Base-by-base conservation (phyloP, 176 grass and related monocot genomes). In the Avena atlantica region DNA sequence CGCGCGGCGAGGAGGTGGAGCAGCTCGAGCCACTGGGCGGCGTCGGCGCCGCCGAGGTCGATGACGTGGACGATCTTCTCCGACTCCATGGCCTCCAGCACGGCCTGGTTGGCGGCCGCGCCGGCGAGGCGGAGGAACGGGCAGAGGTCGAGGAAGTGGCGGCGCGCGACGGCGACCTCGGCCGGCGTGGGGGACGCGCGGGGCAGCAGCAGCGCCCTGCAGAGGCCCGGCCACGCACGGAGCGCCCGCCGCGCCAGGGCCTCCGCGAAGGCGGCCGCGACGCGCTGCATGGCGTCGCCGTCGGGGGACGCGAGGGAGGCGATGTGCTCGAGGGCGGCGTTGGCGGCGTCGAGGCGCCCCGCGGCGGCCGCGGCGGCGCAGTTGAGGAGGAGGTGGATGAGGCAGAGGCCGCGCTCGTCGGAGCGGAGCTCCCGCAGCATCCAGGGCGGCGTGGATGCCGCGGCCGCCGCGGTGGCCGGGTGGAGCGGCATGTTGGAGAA, bases 221-320 rank as follows among this genome's bases (percentile, higher is more conserved):
- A 93, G 1, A 99, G 87, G 7, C 97, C 97, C 0, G 94, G 94
- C 84, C 93, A 96, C 1, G 85, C 89, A 0, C 97, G 90, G 17
- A 96, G 92, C 7, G 91, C 89, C 24, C 97, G 97, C 9, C 87
- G 94, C 14, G 92, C 94, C 20, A 99, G 89, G 13, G 97, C 92
- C 78, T 83, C 79, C 2, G 94, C 83, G 86, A 99, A 94, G 24
- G 86, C 81, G 0, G 94, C 85, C 0, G 97, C 94, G 0, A 99
- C 91, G 57, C 97, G 97, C 86, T 99, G 97, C 94, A 99, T 99
- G 81, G 97, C 92, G 67, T 99, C 97, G 17, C 97, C 97, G 40
- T 96, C 92, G 53, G 92, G 91, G 1, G 90, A 66, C 0, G 97
- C 91, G 0, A 96, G 87, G 4, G 87, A 2, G 1, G 97, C 91